Evolutionary conservation across 148 eudicot species (phyloP).

Genomic region (Cornus controversa): DNA sequence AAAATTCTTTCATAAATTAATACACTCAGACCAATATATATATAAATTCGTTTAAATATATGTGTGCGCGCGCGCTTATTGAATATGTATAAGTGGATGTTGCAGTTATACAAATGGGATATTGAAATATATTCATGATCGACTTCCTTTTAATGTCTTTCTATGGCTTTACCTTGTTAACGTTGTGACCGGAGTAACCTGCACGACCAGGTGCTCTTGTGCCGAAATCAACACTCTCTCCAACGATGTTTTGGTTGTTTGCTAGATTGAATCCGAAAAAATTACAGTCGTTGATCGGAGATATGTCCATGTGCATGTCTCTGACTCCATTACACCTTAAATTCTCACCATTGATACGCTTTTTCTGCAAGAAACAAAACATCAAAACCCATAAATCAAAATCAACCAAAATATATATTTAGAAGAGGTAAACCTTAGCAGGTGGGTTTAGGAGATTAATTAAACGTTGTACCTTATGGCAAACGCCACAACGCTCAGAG

Average conservation of each 20-base stretch:
- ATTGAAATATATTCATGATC: neutral
- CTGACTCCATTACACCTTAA: conserved; percentile 9
- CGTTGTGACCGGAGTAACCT: neutral
- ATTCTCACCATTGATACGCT: conserved; percentile 19
- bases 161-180: conserved; percentile 18
- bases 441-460: neutral
- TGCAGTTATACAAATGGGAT: neutral
- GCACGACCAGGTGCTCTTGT: neutral
- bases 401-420: neutral
- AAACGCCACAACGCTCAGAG: conserved; percentile 8
- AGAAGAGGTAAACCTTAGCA: neutral
- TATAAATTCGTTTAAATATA: too few species aligned
- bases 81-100: too few species aligned
- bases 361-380: conserved; percentile 20
- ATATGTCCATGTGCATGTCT: neutral
- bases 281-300: conserved; percentile 10
- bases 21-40: too few species aligned
- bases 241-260: neutral
- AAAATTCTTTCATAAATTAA: too few species aligned
- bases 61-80: too few species aligned
- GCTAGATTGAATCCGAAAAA: conserved; percentile 18
- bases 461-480: conserved; percentile 36
- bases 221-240: neutral
- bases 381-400: neutral
- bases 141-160: too few species aligned